Conservation (phyloP, 768 basidiomycete genomes). For the Amanita phalloides region DNA sequence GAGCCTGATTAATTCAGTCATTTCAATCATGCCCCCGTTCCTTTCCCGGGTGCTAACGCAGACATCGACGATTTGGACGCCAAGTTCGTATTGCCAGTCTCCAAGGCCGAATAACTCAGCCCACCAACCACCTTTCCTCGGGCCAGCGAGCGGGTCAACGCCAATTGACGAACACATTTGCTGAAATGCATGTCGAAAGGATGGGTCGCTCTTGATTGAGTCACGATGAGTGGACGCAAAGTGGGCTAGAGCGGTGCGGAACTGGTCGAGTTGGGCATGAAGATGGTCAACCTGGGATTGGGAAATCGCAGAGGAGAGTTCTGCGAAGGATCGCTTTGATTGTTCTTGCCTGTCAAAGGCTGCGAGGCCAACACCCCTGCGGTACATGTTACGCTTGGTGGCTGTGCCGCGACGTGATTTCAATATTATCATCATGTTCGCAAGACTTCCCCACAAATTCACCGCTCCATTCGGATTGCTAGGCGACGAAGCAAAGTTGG, state of each 20-base stretch:
- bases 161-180: constrained; percentile 94
- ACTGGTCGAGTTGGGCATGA: constrained; percentile 72
- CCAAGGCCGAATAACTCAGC: constrained; percentile 78
- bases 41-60: constrained; percentile 80
- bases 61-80: constrained; percentile 90
- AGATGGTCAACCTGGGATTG: constrained; percentile 68
- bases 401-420: background rate
- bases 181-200: constrained; percentile 86
- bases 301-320: constrained; percentile 73
- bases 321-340: constrained; percentile 69
- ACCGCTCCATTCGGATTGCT: constrained; percentile 69
- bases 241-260: constrained; percentile 65
- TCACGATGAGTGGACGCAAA: constrained; percentile 82
- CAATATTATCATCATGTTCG: constrained; percentile 34
- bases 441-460: constrained; percentile 62
- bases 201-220: constrained; percentile 74
- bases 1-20: constrained; percentile 74
- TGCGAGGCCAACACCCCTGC: constrained; percentile 79
- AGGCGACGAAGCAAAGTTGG: constrained; percentile 82
- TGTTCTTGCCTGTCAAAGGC: constrained; percentile 85
- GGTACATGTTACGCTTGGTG: constrained; percentile 36
- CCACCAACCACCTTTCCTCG: constrained; percentile 85
- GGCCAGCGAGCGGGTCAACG: constrained; percentile 88
- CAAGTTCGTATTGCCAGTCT: constrained; percentile 94
- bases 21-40: constrained; percentile 89